Evolutionary conservation across 345 rosid genomes (phyloP).

Genomic region (Brassica carinata): DNA sequence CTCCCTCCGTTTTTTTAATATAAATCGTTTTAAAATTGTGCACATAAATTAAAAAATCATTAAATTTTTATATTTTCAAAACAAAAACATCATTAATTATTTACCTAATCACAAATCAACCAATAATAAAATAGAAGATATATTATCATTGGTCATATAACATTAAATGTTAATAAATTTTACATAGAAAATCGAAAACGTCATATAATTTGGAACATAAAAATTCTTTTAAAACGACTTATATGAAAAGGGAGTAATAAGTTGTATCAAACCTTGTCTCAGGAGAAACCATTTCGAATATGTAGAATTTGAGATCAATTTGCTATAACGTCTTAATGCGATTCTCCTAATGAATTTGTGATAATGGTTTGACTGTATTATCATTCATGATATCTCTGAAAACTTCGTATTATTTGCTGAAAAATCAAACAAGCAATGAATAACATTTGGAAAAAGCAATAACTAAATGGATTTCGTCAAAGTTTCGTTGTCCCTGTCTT

Average conservation of each 20-base stretch:
- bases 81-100: too few species aligned
- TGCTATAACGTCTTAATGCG: neutral
- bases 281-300: neutral
- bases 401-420: neutral
- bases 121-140: too few species aligned
- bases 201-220: too few species aligned
- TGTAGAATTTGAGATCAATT: neutral
- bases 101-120: too few species aligned
- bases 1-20: too few species aligned
- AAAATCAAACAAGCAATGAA: neutral
- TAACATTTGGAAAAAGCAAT: neutral
- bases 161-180: too few species aligned
- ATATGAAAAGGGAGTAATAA: neutral
- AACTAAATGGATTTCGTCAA: conserved; percentile 22
- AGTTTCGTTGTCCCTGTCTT: conserved; percentile 32
- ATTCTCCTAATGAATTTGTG: neutral
- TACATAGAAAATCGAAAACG: too few species aligned
- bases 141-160: too few species aligned
- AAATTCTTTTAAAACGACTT: too few species aligned
- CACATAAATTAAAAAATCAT: too few species aligned
- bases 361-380: neutral
- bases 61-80: too few species aligned
- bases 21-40: too few species aligned
- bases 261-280: neutral
- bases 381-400: neutral